Conservation (phyloP, 2,329 filamentous ascomycete genomes). For the Aspergillus alliaceus region DNA sequence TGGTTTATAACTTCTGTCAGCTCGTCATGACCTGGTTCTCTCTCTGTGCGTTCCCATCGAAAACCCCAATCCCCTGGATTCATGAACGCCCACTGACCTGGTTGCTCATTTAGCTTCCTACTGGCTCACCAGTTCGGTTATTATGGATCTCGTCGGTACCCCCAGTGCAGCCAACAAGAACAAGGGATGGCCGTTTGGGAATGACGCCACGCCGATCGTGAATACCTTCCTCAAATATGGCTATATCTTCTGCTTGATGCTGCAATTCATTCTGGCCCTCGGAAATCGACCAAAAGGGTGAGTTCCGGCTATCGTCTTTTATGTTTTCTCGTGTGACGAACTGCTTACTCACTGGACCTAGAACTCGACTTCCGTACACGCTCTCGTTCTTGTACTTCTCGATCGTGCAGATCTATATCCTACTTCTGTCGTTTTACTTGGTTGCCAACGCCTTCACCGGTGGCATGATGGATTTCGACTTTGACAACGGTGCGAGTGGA, state of each 20-base stretch:
- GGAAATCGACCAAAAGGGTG: conserved; percentile 95
- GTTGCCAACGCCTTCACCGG: conserved; percentile 76
- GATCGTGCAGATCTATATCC: conserved; percentile 89
- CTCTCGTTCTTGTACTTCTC: conserved; percentile 84
- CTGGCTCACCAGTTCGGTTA: conserved; percentile 94
- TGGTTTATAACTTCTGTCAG: conserved; percentile 90
- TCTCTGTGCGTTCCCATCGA: conserved; percentile 46
- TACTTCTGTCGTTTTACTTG: conserved; percentile 84
- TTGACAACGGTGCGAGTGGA: conserved; percentile 58
- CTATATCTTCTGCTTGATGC: conserved; percentile 84
- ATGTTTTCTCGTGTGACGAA: too few species aligned
- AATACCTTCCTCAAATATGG: conserved; percentile 89
- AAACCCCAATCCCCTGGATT: conserved; percentile 2
- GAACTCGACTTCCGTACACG: conserved; percentile 10
- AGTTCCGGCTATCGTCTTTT: too few species aligned
- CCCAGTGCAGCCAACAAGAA: conserved; percentile 56
- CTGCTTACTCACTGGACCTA: neutral
- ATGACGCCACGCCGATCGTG: conserved; percentile 80
- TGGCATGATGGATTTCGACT: conserved; percentile 61
- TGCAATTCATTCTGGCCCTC: conserved; percentile 95
- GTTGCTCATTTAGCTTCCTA: conserved; percentile 70
- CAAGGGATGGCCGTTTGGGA: conserved; percentile 86
- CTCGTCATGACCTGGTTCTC: conserved; percentile 90
- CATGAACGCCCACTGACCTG: conserved; percentile 15
- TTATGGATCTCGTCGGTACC: conserved; percentile 92